Evolutionary conservation across 1,139 yeast species (phyloP).

Genomic region (Debaryomyces fabryi): DNA sequence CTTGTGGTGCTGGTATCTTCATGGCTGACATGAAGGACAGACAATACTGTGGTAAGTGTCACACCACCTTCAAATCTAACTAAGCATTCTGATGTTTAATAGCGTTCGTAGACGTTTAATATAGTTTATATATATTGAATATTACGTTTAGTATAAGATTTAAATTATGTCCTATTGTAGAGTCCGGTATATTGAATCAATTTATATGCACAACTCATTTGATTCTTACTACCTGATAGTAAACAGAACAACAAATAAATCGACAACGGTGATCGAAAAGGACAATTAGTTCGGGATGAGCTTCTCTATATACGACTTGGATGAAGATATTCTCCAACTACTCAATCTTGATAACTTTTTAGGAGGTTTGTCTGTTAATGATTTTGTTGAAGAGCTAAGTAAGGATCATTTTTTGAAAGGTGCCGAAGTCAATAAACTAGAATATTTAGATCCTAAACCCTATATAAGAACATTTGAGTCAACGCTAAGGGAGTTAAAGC

Average conservation of each 20-base stretch:
- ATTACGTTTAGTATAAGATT: slow-evolving; percentile 3
- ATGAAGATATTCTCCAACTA: slow-evolving; percentile 68
- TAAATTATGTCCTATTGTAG: background rate
- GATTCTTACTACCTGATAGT: no score
- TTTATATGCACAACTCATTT: no score
- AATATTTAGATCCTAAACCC: slow-evolving; percentile 85
- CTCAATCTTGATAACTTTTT: slow-evolving; percentile 74
- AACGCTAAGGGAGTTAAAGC: slow-evolving; percentile 70
- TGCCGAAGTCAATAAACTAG: slow-evolving; percentile 56
- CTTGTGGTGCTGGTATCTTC: slow-evolving; percentile 99
- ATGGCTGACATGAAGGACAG: slow-evolving; percentile 99
- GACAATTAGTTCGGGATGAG: slow-evolving; percentile 27
- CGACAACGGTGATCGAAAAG: background rate
- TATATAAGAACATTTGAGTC: slow-evolving; percentile 92
- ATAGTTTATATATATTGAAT: slow-evolving; percentile 6
- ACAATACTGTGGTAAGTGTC: slow-evolving; percentile 99
- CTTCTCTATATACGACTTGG: slow-evolving; percentile 58
- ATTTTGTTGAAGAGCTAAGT: slow-evolving; percentile 81
- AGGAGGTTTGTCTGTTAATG: slow-evolving; percentile 69
- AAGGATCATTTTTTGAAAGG: slow-evolving; percentile 64
- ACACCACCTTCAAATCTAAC: slow-evolving; percentile 80
- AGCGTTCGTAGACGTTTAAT: slow-evolving; percentile 3
- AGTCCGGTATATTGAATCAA: background rate
- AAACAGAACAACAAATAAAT: background rate
- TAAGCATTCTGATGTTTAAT: slow-evolving; percentile 23